phyloP scores from a whole-genome alignment of 139 green algal genomes.

The Asterochloris erici region DNA sequence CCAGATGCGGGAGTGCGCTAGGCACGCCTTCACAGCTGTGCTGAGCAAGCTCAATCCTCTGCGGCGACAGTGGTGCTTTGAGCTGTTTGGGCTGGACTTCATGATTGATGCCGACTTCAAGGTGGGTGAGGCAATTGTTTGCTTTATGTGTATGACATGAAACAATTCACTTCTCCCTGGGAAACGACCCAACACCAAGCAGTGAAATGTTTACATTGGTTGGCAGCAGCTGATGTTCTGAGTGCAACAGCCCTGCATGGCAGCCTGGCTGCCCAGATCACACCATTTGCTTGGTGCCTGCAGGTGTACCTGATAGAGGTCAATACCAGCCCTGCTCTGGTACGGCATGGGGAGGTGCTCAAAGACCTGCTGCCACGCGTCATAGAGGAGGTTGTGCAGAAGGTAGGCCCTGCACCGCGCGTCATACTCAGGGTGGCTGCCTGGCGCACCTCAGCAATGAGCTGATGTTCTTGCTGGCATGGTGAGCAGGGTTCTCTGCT shows the following conservation, averaged over 20 bases:
- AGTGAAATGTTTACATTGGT: too few species aligned
- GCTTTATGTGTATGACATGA: too few species aligned
- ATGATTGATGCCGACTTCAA: slow-evolving; percentile 43
- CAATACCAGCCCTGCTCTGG: slow-evolving; percentile 57
- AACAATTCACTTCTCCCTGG: too few species aligned
- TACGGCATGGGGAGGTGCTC: slow-evolving; percentile 36
- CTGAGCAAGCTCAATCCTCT: slow-evolving; percentile 36
- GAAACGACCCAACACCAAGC: too few species aligned
- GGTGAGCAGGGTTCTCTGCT: too few species aligned
- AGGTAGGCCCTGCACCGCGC: neutral
- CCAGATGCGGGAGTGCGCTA: slow-evolving; percentile 34
- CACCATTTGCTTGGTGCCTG: neutral
- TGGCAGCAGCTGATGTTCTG: too few species aligned
- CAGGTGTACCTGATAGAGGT: slow-evolving; percentile 54
- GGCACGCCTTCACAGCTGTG: slow-evolving; percentile 19
- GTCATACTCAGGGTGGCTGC: neutral
- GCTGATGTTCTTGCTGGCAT: too few species aligned
- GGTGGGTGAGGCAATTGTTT: slow-evolving; percentile 1
- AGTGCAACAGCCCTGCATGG: neutral
- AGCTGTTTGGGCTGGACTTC: slow-evolving; percentile 62
- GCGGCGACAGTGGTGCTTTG: slow-evolving; percentile 35
- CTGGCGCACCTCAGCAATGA: too few species aligned
- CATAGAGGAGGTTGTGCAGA: slow-evolving; percentile 54
- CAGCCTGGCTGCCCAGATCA: neutral
- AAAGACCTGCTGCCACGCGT: slow-evolving; percentile 43